Evolutionary conservation across 768 basidiomycete species (phyloP).

Genomic region (Cantharellus anzutake): DNA sequence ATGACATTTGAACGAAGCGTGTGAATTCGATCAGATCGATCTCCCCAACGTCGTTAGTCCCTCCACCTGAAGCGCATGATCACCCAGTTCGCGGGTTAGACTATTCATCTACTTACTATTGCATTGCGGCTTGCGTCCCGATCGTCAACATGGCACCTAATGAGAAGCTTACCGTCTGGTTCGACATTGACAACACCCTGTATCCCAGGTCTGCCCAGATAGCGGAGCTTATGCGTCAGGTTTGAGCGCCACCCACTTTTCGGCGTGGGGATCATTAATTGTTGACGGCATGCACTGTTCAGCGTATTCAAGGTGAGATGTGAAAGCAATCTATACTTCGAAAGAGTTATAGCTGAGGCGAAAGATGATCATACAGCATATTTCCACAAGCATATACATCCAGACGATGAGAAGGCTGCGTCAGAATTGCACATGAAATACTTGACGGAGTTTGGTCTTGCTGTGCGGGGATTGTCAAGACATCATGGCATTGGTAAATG

Average conservation of each 20-base stretch:
- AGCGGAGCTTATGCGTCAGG: slow-evolving; percentile 54
- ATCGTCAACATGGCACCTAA: background rate
- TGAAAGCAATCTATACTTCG: background rate
- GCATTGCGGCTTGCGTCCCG: too few species aligned
- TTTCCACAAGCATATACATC: slow-evolving; percentile 47
- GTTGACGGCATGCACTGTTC: background rate
- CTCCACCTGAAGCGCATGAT: too few species aligned
- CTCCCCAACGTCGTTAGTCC: too few species aligned
- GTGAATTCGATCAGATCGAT: too few species aligned
- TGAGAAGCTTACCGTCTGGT: slow-evolving; percentile 36
- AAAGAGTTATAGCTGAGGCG: background rate
- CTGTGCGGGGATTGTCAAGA: slow-evolving; percentile 53
- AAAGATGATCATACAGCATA: slow-evolving; percentile 30
- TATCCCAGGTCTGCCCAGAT: slow-evolving; percentile 63
- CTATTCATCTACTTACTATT: too few species aligned
- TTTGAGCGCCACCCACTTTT: background rate
- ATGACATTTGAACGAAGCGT: too few species aligned
- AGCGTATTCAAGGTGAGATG: slow-evolving; percentile 45
- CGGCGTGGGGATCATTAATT: background rate
- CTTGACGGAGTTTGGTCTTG: slow-evolving; percentile 66
- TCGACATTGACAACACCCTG: slow-evolving; percentile 79
- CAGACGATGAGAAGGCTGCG: slow-evolving; percentile 37
- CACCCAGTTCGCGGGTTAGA: too few species aligned
- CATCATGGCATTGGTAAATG: slow-evolving; percentile 55
- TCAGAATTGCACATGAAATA: slow-evolving; percentile 49